phyloP scores from a whole-genome alignment of 2,329 filamentous ascomycete genomes.

The Stagonosporopsis chrysanthemi region DNA sequence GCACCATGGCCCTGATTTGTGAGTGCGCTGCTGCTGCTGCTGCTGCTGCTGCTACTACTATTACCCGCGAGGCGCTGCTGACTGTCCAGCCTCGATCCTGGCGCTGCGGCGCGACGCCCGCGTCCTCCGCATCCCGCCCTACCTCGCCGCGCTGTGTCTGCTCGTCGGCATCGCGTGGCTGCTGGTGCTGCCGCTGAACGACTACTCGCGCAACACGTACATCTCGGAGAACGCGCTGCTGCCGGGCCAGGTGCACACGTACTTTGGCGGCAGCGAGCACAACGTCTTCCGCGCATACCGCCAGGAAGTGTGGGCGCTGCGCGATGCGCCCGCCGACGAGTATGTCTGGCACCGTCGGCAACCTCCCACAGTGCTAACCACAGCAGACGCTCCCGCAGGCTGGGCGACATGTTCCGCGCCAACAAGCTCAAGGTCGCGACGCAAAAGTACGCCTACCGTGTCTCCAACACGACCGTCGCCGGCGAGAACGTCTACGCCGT shows the following conservation, averaged over 20 bases:
- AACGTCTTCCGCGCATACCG: constrained; percentile 91
- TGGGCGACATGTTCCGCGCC: constrained; percentile 77
- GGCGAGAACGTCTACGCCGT: constrained; percentile 95
- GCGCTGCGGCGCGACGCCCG: constrained; percentile 81
- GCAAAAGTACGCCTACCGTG: constrained; percentile 86
- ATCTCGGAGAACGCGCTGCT: constrained; percentile 97
- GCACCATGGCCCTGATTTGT: constrained; percentile 48
- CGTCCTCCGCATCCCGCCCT: constrained; percentile 83
- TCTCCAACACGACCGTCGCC: constrained; percentile 74
- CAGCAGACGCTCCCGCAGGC: constrained; percentile 65
- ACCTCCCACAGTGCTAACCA: too few species aligned
- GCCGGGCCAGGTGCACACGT: constrained; percentile 95
- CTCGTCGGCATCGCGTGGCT: constrained; percentile 88
- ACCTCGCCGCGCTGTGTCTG: constrained; percentile 85
- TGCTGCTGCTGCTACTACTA: too few species aligned
- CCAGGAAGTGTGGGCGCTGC: constrained; percentile 76
- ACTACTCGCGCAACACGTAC: constrained; percentile 91
- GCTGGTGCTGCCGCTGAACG: constrained; percentile 84
- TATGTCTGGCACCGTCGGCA: too few species aligned
- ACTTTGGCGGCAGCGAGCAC: constrained; percentile 96
- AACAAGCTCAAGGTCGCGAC: constrained; percentile 86
- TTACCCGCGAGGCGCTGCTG: too few species aligned
- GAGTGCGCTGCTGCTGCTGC: constrained; percentile 13
- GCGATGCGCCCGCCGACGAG: constrained; percentile 50
- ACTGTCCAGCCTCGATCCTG: constrained; percentile 60